Conservation (phyloP, 352 stramenopile genomes). For the Lagenidium giganteum region DNA sequence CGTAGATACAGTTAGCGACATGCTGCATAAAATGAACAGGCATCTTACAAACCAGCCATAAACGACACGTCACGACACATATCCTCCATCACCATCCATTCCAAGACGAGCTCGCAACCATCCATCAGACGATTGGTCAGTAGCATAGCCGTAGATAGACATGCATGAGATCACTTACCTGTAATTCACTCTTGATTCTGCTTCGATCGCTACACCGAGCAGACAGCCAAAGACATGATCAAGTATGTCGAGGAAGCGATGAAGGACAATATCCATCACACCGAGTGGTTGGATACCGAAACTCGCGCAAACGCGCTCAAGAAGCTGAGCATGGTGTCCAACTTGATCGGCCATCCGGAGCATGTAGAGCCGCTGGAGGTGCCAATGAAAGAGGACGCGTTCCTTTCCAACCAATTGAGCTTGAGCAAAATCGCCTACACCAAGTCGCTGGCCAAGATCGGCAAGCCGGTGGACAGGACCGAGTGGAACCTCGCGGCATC, state of each 20-base stretch:
- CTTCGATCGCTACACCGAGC: constrained; percentile 67
- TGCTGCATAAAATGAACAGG: too few species aligned
- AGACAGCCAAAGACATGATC: constrained; percentile 73
- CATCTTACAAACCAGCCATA: too few species aligned
- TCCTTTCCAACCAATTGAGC: constrained; percentile 47
- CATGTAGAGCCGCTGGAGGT: too few species aligned
- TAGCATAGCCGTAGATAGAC: too few species aligned
- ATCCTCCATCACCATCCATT: too few species aligned
- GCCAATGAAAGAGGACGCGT: constrained; percentile 24
- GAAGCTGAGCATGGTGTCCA: constrained; percentile 64
- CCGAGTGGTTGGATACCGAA: constrained; percentile 86
- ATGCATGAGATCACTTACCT: too few species aligned
- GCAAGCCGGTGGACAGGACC: constrained; percentile 38
- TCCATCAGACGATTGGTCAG: too few species aligned
- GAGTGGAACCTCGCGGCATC: constrained; percentile 87
- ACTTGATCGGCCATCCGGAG: constrained; percentile 26
- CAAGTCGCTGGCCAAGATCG: constrained; percentile 24
- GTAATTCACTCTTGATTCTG: too few species aligned
- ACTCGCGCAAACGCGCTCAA: constrained; percentile 70
- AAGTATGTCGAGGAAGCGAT: constrained; percentile 75
- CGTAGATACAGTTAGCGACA: too few species aligned
- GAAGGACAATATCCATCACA: constrained; percentile 64
- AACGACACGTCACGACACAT: too few species aligned
- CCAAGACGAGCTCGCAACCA: too few species aligned
- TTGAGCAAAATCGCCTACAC: constrained; percentile 24